phyloP scores from a whole-genome alignment of 1,284 basidiomycete species.

The Leccinum glutinopallens region DNA sequence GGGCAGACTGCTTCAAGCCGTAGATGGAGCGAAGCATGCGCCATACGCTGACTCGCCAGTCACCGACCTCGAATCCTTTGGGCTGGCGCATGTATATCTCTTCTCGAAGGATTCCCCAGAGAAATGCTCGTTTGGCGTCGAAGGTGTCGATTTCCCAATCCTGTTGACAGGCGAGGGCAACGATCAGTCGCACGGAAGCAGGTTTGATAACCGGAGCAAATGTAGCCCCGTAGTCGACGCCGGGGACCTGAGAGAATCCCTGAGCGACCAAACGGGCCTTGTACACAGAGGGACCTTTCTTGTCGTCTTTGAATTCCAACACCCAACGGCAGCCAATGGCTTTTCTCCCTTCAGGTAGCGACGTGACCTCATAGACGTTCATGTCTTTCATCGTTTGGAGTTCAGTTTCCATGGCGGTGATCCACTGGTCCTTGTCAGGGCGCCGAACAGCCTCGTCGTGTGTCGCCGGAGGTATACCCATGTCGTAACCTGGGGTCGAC shows the following conservation, averaged over 20 bases:
- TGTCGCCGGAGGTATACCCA: no score
- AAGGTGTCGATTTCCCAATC: slow-evolving; percentile 13
- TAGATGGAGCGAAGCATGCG: slow-evolving; percentile 8
- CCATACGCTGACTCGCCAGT: neutral
- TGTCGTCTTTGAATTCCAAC: slow-evolving; percentile 7
- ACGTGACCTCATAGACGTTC: no score
- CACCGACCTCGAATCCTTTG: neutral
- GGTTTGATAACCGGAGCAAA: slow-evolving; percentile 9
- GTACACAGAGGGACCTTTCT: neutral
- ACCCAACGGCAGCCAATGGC: slow-evolving; percentile 6
- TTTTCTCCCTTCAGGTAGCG: neutral
- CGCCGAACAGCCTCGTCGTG: no score
- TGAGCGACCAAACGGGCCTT: neutral
- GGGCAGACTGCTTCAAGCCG: slow-evolving; percentile 6
- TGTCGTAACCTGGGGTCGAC: no score
- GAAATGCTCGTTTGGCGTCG: neutral
- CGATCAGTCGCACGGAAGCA: accelerated
- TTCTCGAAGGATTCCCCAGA: neutral
- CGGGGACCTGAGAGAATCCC: neutral
- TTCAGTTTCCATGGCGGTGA: no score
- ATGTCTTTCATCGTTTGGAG: no score
- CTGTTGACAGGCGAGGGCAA: neutral
- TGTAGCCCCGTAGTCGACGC: slow-evolving; percentile 1
- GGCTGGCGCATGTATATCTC: slow-evolving; percentile 16
- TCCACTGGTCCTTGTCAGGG: no score